These are phyloP conservation scores for Lasiodiplodia citricola DNA, from an alignment of 2,329 filamentous ascomycete genomes.

Conservation along the genomic window DNA sequence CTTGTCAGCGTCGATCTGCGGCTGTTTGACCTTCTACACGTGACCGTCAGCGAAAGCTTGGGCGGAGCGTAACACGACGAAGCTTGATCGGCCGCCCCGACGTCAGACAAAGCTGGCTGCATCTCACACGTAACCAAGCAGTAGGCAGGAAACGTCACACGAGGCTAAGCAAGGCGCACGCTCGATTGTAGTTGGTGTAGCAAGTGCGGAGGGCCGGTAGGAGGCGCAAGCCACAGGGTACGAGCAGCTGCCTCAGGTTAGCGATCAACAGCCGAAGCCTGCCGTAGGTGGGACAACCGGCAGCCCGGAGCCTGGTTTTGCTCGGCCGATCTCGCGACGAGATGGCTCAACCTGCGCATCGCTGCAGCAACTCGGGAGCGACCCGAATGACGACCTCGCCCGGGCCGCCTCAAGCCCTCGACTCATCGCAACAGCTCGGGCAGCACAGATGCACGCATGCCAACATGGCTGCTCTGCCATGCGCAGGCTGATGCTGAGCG, in stretches of 20 bases:
- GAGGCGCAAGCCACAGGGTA: slow-evolving; percentile 10
- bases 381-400: not conserved
- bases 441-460: not conserved
- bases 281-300: not conserved
- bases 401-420: not conserved
- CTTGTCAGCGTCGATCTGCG: not conserved
- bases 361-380: not conserved
- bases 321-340: slow-evolving; percentile 12
- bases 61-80: not conserved
- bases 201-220: slow-evolving; percentile 10
- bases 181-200: not conserved
- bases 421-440: not conserved
- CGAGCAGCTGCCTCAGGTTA: not conserved
- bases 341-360: not conserved
- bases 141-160: not conserved
- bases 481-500: not conserved
- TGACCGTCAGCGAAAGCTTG: slow-evolving; percentile 3
- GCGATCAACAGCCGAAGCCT: not conserved
- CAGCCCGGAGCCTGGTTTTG: slow-evolving; percentile 1
- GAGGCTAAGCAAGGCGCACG: too few relatives aligned
- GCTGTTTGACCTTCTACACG: slow-evolving; percentile 1
- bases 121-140: not conserved
- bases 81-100: slow-evolving; percentile 3
- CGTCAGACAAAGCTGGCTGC: not conserved
- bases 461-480: not conserved